A percentile compares a stretch with the other conserved stretches of the same genome.
Conservation (phyloP, 768 basidiomycete genomes). For the Tulasnella sp. region DNA sequence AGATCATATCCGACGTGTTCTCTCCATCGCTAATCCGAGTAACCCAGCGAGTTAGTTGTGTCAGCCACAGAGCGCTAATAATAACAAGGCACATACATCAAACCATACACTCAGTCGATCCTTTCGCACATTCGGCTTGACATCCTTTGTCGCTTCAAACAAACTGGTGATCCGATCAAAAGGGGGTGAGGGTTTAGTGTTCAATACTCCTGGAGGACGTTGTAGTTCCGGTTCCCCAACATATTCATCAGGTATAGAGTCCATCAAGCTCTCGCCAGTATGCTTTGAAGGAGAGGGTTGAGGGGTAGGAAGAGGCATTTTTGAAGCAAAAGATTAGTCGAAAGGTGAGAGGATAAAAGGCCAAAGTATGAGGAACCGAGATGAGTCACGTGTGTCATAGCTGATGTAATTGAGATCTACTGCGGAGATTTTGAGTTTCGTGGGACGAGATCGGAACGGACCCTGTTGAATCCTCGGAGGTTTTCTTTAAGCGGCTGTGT, state of each 20-base stretch:
- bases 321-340: no score
- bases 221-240: background rate
- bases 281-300: background rate
- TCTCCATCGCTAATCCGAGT: conserved; percentile 58
- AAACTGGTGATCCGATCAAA: conserved; percentile 4
- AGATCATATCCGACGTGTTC: conserved; percentile 74
- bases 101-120: conserved; percentile 43
- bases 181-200: conserved; percentile 11
- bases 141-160: conserved; percentile 11
- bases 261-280: background rate
- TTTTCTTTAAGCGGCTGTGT: no score
- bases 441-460: no score
- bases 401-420: no score
- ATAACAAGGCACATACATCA: conserved; percentile 38
- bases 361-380: no score
- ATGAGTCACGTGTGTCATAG: no score
- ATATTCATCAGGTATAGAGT: background rate
- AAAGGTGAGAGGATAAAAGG: no score
- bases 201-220: conserved; percentile 3
- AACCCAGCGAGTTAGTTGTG: conserved; percentile 17
- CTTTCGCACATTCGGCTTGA: conserved; percentile 11
- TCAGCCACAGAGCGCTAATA: background rate
- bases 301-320: background rate
- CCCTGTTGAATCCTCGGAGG: no score
- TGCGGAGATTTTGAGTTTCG: no score